A percentile compares a stretch with the other conserved stretches of the same genome.
Evolutionary conservation across 176 grass and related monocot species (phyloP).

Genomic region (Puya raimondii): DNA sequence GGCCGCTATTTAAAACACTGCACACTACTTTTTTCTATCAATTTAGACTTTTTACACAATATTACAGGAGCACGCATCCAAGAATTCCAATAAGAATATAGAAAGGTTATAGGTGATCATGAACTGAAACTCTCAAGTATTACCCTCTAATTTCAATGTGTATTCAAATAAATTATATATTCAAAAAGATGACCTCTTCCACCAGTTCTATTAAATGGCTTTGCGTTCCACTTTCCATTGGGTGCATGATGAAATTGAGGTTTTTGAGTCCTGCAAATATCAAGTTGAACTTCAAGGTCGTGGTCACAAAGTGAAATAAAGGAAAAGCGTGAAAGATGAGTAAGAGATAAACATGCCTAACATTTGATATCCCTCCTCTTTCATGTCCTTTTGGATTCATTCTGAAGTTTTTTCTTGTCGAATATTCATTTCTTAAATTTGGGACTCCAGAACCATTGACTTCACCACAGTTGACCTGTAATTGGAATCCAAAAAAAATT

Average conservation of each 20-base stretch:
- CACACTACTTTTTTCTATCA: no score
- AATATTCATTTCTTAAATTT: conserved; percentile 22
- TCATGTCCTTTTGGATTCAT: conserved; percentile 26
- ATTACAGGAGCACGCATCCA: no score
- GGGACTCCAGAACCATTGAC: conserved; percentile 22
- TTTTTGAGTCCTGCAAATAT: conserved; percentile 14
- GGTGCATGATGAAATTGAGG: conserved; percentile 30
- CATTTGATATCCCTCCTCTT: background rate
- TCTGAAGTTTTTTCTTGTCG: conserved; percentile 20
- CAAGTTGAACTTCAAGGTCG: conserved; percentile 1
- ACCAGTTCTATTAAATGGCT: conserved; percentile 29
- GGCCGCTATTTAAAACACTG: no score
- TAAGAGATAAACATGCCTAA: conserved; percentile 15
- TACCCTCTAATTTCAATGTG: background rate
- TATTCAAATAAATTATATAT: conserved; percentile 28
- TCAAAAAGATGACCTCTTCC: conserved; percentile 38
- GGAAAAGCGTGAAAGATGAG: background rate
- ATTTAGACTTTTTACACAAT: no score
- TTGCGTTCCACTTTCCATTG: conserved; percentile 21
- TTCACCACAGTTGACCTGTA: conserved; percentile 30
- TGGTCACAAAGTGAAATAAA: background rate
- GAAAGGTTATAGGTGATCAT: background rate
- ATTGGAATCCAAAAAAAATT: background rate
- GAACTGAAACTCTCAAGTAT: conserved; percentile 11
- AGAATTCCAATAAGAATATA: no score